Evolutionary conservation across 768 basidiomycete genomes (phyloP).

Genomic region (Gloeophyllum trabeum): DNA sequence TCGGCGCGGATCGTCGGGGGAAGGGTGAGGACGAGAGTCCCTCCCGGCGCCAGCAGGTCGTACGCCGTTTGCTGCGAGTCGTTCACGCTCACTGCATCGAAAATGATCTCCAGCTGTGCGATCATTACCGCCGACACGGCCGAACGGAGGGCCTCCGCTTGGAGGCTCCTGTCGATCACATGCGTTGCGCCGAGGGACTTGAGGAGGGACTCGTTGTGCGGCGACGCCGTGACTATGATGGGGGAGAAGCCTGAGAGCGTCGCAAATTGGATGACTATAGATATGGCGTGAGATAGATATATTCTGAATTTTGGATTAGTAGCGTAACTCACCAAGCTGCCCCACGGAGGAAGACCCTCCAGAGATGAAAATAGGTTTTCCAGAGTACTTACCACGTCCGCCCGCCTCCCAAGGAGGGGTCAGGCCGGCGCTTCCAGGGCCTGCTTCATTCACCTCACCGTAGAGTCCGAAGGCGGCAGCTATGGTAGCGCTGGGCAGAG

Average conservation of each 20-base stretch:
- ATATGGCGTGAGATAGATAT: background rate
- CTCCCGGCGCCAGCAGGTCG: conserved; percentile 2
- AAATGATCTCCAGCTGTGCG: background rate
- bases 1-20: too few species aligned
- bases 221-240: conserved; percentile 6
- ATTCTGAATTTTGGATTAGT: too few species aligned
- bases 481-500: too few species aligned
- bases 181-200: too few species aligned
- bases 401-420: too few species aligned
- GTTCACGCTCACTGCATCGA: background rate
- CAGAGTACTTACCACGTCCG: too few species aligned
- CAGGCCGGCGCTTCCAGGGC: too few species aligned
- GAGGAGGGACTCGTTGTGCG: conserved; percentile 5
- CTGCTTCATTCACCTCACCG: too few species aligned
- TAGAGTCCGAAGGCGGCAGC: too few species aligned
- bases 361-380: too few species aligned
- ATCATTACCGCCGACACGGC: background rate
- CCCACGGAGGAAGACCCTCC: too few species aligned
- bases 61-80: background rate
- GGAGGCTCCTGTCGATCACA: conserved; percentile 2
- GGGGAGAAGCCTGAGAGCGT: conserved; percentile 6
- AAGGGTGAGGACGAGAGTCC: conserved; percentile 1
- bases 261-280: conserved; percentile 6
- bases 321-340: too few species aligned
- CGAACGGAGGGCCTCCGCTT: background rate